Evolutionary conservation across 164 flowering plant species (phyloP).

Genomic region (Chimonanthus praecox): DNA sequence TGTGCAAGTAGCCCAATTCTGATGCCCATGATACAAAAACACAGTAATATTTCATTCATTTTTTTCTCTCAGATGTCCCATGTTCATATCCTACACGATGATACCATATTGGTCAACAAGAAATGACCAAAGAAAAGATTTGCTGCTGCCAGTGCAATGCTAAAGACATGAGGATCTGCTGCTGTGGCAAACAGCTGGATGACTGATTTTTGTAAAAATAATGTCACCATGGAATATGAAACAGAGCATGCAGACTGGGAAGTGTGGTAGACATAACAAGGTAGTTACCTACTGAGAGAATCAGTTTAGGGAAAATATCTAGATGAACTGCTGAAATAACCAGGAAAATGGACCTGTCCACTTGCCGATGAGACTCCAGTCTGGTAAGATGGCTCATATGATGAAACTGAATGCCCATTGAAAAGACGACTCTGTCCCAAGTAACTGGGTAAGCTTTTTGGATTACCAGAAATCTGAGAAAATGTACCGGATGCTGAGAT

Average conservation of each 20-base stretch:
- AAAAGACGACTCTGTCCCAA: background rate
- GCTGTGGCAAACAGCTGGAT: slow-evolving; percentile 5
- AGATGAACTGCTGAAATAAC: background rate
- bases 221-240: background rate
- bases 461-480: background rate
- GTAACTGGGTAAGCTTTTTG: background rate
- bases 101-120: background rate
- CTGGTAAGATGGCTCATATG: background rate
- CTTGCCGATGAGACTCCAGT: background rate
- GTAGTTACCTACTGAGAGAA: background rate
- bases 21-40: background rate
- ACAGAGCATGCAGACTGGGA: background rate
- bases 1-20: background rate
- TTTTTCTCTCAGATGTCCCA: background rate
- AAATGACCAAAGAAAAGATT: slow-evolving; percentile 1
- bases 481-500: background rate
- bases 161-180: background rate
- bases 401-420: background rate
- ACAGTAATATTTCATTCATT: background rate
- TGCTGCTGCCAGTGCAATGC: slow-evolving; percentile 3
- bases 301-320: background rate
- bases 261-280: background rate
- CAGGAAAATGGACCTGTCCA: background rate
- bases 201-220: slow-evolving; percentile 2
- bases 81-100: background rate